Evolutionary conservation across 352 stramenopile species (phyloP).

Genomic region (Sclerospora graminicola): DNA sequence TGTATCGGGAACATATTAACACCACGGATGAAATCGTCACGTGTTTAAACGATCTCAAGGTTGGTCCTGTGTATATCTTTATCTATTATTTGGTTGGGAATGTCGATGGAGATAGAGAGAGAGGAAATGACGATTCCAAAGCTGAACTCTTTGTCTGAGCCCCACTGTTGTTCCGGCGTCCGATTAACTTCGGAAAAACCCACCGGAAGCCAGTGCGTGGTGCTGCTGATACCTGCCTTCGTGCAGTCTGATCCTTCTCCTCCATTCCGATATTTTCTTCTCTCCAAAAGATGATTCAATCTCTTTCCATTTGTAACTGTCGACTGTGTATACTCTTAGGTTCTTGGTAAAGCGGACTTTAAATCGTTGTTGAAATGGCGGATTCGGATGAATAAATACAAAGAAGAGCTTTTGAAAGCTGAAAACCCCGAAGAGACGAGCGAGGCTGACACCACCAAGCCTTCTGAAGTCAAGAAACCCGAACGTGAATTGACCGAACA

Average conservation of each 20-base stretch:
- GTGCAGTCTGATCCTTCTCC: constrained; percentile 69
- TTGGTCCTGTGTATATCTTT: constrained; percentile 22
- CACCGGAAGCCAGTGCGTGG: constrained; percentile 78
- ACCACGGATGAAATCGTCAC: constrained; percentile 77
- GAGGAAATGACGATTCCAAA: constrained; percentile 67
- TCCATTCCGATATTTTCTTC: no score
- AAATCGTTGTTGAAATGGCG: constrained; percentile 96
- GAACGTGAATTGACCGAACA: constrained; percentile 62
- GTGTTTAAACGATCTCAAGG: constrained; percentile 89
- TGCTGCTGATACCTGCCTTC: constrained; percentile 47
- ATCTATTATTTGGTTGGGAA: background rate
- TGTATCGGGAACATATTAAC: constrained; percentile 67
- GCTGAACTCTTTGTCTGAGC: constrained; percentile 68
- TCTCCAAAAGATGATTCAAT: no score
- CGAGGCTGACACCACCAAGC: constrained; percentile 27
- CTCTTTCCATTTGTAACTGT: background rate
- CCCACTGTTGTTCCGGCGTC: constrained; percentile 80
- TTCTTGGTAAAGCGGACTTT: constrained; percentile 98
- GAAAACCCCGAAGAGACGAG: constrained; percentile 31
- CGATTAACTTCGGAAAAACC: constrained; percentile 87
- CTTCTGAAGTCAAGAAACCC: constrained; percentile 16
- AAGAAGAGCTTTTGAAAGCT: constrained; percentile 69
- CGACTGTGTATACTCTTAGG: no score
- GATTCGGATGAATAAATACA: constrained; percentile 87
- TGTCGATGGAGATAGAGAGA: constrained; percentile 7